Evolutionary conservation across 2,329 filamentous ascomycete species (phyloP), one percentile per base, ranked within the genome.

Genomic region (Fusarium verrucosum): DNA sequence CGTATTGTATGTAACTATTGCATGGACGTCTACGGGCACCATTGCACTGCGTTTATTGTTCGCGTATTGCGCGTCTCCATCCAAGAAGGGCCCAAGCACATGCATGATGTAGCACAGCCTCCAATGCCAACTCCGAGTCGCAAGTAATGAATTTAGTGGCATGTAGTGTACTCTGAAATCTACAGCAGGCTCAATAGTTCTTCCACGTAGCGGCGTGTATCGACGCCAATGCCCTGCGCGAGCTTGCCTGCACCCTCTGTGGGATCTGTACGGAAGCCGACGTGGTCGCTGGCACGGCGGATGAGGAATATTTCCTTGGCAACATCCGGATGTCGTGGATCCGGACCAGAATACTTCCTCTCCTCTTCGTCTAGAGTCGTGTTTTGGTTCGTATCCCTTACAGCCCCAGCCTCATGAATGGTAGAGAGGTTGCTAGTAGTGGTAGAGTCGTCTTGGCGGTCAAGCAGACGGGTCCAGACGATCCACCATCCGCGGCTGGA

Each of bases 151-250:
- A 51, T 49, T 55, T 42, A 66, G 40, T 23, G 44, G 25, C 16
- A 37, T 60, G 38, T 22, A 43, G 54, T 25, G 35, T 37, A 44
- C 25, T 36, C 20, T 14, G 26, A 43, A 40, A 32, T 19, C 65
- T 58, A 78, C 28, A 79, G 58, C 71, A 92, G 74, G 71, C 83
- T 91, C 74, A 93, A 77, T 53, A 94, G 73, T 2, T 87, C 87
- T 74, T 93, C 90, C 5, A 93, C 86, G 75, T 93, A 93, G 72
- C 84, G 85, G 74, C 88, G 84, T 26, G 90, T 92, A 79, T 94
- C 91, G 30, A 93, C 83, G 0, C 91, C 91, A 63, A 94, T 92
- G 0, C 90, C 91, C 70, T 91, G 88, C 0, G 85, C 87, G 65
- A 92, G 75, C 52, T 84, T 83, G 19, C 82, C 84, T 2, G 87